Evolutionary conservation across 2,329 filamentous ascomycete genomes (phyloP).

Genomic region (Pleurostoma richardsiae): DNA sequence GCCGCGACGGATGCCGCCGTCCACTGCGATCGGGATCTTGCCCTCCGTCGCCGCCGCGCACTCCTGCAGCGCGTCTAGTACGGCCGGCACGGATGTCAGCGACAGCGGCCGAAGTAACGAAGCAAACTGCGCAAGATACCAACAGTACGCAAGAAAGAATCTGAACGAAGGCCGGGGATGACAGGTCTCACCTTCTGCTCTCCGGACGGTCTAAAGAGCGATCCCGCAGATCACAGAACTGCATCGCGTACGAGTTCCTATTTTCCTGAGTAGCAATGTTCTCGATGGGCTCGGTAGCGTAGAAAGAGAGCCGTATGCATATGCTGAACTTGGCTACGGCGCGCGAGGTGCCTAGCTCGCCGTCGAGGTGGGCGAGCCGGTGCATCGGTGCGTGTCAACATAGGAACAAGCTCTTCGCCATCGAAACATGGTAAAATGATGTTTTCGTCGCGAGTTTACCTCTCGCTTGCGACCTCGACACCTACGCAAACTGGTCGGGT

Average conservation of each 20-base stretch:
- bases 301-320: slow-evolving; percentile 42
- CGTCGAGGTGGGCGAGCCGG: no score
- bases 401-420: no score
- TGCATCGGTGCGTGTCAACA: no score
- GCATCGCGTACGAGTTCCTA: slow-evolving; percentile 43
- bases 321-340: slow-evolving; percentile 36
- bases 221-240: slow-evolving; percentile 48
- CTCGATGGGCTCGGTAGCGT: slow-evolving; percentile 36
- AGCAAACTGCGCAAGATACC: slow-evolving; percentile 5
- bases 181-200: no score
- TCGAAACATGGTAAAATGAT: no score
- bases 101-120: slow-evolving; percentile 44
- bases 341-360: slow-evolving; percentile 25
- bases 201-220: no score
- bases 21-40: slow-evolving; percentile 42
- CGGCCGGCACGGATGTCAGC: slow-evolving; percentile 28
- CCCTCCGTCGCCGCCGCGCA: slow-evolving; percentile 44
- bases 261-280: slow-evolving; percentile 34
- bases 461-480: no score
- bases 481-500: no score
- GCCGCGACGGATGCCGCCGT: slow-evolving; percentile 30
- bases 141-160: no score
- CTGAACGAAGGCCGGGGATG: no score
- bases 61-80: slow-evolving; percentile 33
- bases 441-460: no score